Evolutionary conservation across 1,284 basidiomycete species (phyloP).

Genomic region (Pterula multifida): DNA sequence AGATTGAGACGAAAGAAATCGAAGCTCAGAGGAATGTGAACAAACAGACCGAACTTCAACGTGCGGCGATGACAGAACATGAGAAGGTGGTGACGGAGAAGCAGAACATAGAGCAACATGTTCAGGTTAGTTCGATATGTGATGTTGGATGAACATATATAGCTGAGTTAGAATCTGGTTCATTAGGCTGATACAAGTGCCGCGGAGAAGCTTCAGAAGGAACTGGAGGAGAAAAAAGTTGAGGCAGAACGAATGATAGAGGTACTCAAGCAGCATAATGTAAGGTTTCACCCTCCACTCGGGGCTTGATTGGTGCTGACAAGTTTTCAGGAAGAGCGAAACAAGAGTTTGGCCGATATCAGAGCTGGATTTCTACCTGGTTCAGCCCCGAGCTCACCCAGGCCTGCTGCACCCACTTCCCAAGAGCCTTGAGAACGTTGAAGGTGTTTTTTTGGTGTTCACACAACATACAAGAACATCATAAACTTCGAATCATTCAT

Average conservation of each 20-base stretch:
- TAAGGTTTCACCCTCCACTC: no score
- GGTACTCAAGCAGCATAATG: not conserved
- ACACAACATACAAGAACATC: not conserved
- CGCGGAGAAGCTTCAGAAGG: not conserved
- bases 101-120: not conserved
- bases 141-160: not conserved
- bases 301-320: not conserved
- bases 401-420: not conserved
- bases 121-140: not conserved
- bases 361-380: not conserved
- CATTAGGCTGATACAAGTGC: not conserved
- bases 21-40: not conserved
- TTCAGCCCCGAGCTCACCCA: not conserved
- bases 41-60: not conserved
- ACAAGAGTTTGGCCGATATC: not conserved
- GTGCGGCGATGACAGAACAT: not conserved
- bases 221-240: not conserved
- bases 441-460: no score
- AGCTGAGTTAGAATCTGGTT: not conserved
- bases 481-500: not conserved
- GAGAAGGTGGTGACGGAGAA: slow-evolving; percentile 1
- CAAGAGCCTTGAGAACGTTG: no score
- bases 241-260: not conserved
- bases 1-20: not conserved
- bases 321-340: not conserved